Evolutionary conservation across 306 rosid genomes (phyloP).

Genomic region (Alnus rubra): DNA sequence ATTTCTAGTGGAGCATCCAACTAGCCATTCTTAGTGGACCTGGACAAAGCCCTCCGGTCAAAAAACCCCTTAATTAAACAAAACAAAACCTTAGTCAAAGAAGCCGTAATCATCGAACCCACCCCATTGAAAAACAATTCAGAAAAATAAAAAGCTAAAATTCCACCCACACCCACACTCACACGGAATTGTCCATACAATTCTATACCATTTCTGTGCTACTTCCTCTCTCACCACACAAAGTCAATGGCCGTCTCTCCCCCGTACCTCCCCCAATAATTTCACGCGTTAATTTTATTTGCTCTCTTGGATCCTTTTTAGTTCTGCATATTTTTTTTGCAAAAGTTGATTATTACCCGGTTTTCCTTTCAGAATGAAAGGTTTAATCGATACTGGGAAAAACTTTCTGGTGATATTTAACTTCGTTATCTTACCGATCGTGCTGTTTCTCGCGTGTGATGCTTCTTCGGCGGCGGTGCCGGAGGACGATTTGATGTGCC

Average conservation of each 20-base stretch:
- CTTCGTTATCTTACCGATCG: not conserved
- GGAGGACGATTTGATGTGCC: constrained; percentile 65
- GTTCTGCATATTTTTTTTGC: not conserved
- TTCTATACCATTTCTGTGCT: constrained; percentile 17
- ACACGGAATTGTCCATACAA: not conserved
- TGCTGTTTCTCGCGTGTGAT: constrained; percentile 16
- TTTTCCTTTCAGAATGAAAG: constrained; percentile 13
- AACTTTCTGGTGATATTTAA: not conserved
- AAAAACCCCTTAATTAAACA: constrained; percentile 6
- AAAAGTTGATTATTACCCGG: not conserved
- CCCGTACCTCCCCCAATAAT: not conserved
- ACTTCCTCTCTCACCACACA: not conserved
- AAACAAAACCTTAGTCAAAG: constrained; percentile 16
- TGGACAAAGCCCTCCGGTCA: constrained; percentile 17
- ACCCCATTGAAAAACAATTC: not conserved
- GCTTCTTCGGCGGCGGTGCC: constrained; percentile 33
- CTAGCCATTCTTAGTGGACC: constrained; percentile 26
- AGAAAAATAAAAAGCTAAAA: not conserved
- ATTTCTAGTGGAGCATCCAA: constrained; percentile 9
- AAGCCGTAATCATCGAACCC: constrained; percentile 5
- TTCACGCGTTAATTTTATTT: not conserved
- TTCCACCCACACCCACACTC: not conserved
- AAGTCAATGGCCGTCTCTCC: constrained; percentile 31
- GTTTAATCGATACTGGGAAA: not conserved
- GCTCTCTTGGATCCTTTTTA: not conserved